Base-by-base conservation (phyloP, 441 rosid genomes). In the Pelargonium citronellum region DNA sequence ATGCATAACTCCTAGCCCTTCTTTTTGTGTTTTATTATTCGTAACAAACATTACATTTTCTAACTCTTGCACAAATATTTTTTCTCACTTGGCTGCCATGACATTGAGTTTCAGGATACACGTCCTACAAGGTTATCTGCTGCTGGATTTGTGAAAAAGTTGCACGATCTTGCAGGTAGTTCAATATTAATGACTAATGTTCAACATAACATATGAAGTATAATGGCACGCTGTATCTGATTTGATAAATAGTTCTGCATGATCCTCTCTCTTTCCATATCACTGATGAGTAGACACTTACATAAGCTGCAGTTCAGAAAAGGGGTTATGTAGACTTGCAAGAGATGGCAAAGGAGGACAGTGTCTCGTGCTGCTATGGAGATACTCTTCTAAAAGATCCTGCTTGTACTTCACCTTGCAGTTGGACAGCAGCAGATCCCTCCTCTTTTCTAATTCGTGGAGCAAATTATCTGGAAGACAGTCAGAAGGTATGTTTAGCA, bases 161-260 rank as follows among this genome's bases (percentile, higher is more conserved):
- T 94, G 82, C 97, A 91, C 41, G 96, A 88, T 78, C 91, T 91
- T 81, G 91, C 97, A 76, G 99, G 97, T 94, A 78, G 78, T 72
- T 70, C 60, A 46, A 34, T 75, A 75, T 70, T 66, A 15, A 49
- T 16, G 72, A 81, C 61, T 53, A 74, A 63, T 69, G 37, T 69
- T 68, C 62, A 49, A 69, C 65, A 71, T 65, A 72, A 58, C 11
- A 20, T n/a, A 66, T 75, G 63, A 19, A 27, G 39, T 34, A 63
- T 66, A 46, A 24, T 65, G 30, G 69, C 27, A 55, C 73, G 64
- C 43, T 30, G 44, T 64, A 71, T 60, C 66, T 60, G 41, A 12
- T 69, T 68, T 13, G 17, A 67, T 67, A 63, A 67, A 67, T 74
- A 70, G 51, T 62, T 73, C 63, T 30, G 17, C 64, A 67, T 20